These are phyloP conservation scores for Friedmanniomyces simplex DNA, from an alignment of 495 filamentous ascomycete genomes.

Conservation along the genomic window DNA sequence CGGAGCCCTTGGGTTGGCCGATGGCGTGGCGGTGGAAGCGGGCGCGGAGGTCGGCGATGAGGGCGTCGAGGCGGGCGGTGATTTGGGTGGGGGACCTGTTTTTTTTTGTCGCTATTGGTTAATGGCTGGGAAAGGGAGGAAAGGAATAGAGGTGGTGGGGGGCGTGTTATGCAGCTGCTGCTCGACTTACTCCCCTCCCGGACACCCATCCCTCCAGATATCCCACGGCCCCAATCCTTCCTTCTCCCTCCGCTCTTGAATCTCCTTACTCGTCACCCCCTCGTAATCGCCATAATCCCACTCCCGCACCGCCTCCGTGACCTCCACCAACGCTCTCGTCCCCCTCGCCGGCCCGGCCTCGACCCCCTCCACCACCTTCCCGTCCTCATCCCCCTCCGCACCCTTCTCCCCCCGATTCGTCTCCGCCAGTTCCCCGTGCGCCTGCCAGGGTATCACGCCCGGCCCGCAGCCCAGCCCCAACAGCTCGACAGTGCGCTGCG, in stretches of 20 bases:
- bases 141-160: too few relatives aligned
- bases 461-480: slow-evolving; percentile 51
- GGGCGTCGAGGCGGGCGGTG: slow-evolving; percentile 27
- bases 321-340: slow-evolving; percentile 46
- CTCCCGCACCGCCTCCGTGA: slow-evolving; percentile 73
- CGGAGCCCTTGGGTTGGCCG: slow-evolving; percentile 22
- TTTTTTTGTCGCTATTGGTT: too few relatives aligned
- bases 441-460: slow-evolving; percentile 42
- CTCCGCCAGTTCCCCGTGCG: slow-evolving; percentile 22
- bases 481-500: slow-evolving; percentile 78
- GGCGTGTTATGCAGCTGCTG: too few relatives aligned
- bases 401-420: not conserved
- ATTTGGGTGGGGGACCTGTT: slow-evolving; percentile 32
- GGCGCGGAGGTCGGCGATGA: slow-evolving; percentile 32
- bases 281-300: slow-evolving; percentile 98
- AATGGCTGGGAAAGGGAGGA: too few relatives aligned
- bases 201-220: slow-evolving; percentile 38
- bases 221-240: slow-evolving; percentile 39
- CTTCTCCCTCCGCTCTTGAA: slow-evolving; percentile 50
- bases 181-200: slow-evolving; percentile 53
- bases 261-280: slow-evolving; percentile 70
- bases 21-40: slow-evolving; percentile 30
- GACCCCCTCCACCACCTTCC: not conserved
- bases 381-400: not conserved
- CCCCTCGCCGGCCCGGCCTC: slow-evolving; percentile 18